These are phyloP conservation scores for Forsythia suspensa DNA, from an alignment of 257 asterid species.

Conservation along the genomic window DNA sequence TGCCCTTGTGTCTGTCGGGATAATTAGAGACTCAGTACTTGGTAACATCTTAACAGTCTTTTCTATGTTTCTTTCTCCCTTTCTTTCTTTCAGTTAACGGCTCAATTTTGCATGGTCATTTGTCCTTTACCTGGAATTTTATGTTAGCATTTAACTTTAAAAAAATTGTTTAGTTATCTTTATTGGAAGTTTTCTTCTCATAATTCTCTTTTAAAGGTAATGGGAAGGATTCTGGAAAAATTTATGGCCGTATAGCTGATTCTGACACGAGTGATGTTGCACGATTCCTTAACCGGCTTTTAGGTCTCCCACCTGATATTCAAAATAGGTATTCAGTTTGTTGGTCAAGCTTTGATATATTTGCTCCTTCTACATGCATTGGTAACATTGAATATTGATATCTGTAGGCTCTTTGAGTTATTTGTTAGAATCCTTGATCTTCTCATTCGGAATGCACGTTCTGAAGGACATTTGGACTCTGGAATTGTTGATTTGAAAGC, in stretches of 20 bases:
- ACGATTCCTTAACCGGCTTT: slow-evolving; percentile 91
- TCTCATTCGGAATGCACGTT: slow-evolving; percentile 71
- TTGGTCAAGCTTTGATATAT: slow-evolving; percentile 17
- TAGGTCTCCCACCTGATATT: slow-evolving; percentile 90
- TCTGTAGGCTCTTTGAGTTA: slow-evolving; percentile 88
- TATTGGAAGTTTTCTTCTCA: slow-evolving; percentile 17
- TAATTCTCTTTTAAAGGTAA: slow-evolving; percentile 47
- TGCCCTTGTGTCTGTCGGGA: slow-evolving; percentile 93
- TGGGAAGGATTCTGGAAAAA: slow-evolving; percentile 73
- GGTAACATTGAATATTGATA: slow-evolving; percentile 35
- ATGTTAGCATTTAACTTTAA: not conserved
- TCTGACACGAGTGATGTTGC: slow-evolving; percentile 98
- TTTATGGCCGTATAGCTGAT: slow-evolving; percentile 84
- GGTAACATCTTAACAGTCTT: slow-evolving; percentile 46
- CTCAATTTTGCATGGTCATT: not conserved
- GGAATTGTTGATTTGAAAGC: slow-evolving; percentile 95
- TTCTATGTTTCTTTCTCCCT: slow-evolving; percentile 10
- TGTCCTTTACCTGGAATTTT: slow-evolving; percentile 5
- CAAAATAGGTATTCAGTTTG: slow-evolving; percentile 73
- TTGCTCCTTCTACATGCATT: slow-evolving; percentile 2
- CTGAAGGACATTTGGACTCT: slow-evolving; percentile 90
- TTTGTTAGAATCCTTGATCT: slow-evolving; percentile 85
- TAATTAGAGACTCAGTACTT: slow-evolving; percentile 70
- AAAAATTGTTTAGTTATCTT: slow-evolving; percentile 1
- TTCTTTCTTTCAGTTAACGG: not conserved